Conservation (phyloP, 129 eudicot species). For the Flaveria robusta region DNA sequence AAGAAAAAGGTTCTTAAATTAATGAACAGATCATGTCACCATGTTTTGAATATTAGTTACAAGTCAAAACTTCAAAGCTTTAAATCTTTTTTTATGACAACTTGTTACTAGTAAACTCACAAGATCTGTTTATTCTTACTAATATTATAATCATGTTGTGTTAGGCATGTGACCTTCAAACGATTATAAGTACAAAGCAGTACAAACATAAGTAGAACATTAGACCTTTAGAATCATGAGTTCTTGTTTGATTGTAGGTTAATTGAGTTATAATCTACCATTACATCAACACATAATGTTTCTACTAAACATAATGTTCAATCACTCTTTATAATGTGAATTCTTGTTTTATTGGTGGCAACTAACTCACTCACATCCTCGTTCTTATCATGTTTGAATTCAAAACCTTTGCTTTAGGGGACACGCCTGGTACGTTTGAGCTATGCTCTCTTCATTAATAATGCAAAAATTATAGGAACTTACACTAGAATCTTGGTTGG, state of each 20-base stretch:
- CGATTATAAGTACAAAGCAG: too few species aligned
- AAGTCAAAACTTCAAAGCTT: neutral
- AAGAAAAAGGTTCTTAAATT: neutral
- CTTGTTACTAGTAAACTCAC: too few species aligned
- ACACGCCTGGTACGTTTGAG: neutral
- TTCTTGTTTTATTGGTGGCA: neutral
- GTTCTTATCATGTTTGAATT: neutral
- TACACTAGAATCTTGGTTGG: constrained; percentile 32
- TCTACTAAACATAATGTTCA: neutral
- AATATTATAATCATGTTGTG: too few species aligned
- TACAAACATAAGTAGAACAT: too few species aligned
- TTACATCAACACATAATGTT: neutral
- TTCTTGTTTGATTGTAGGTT: too few species aligned
- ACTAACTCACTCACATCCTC: neutral
- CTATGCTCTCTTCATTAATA: neutral
- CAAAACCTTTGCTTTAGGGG: neutral
- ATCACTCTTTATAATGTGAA: neutral
- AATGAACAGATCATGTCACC: neutral
- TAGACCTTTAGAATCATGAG: too few species aligned
- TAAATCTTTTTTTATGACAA: too few species aligned
- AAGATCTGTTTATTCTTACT: too few species aligned
- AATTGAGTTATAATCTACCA: too few species aligned
- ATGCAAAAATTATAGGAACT: neutral
- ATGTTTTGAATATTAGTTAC: neutral
- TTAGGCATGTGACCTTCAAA: too few species aligned